Evolutionary conservation across 148 eudicot genomes (phyloP), one percentile per base, ranked within the genome.

Genomic region (Vaccinium myrtillus): DNA sequence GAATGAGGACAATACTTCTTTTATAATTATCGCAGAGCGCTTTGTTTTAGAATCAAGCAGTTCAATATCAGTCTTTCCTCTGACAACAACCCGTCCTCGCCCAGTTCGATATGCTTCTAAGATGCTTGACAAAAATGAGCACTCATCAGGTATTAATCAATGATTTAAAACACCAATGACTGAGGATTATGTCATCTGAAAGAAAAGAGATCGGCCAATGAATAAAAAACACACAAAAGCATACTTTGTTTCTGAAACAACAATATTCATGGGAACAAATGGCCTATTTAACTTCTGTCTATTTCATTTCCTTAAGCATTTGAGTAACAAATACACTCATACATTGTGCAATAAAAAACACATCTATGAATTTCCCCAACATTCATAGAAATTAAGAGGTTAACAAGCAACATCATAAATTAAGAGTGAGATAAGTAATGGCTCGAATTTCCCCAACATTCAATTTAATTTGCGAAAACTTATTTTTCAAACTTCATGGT

Each of bases 51-150:
- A 87, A 91, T 97, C 98, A 86, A 94, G 85, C 61, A 82, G 67
- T 88, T 96, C 99, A 83, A 95, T 74, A 70, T 97, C 98, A 59
- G 98, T 91, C 90, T 95, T 97, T 85, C 99, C 99, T 89, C 99
- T 90, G 27, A 97, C 90, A 69, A 97, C 82, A 39, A 97, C 87
- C 81, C 99, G 97, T 85, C 99, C 99, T 87, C 92, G 87, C 51
- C 99, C 99, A 81, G 92, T 92, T 85, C 98, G 92, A 83, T 97
- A 97, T 58, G 99, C 98, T 50, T 97, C 99, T 81, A 95, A 86
- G 87, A 94, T 95, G 77, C 99, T 96, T 83, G 59, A 91, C 21
- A 67, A 78, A 84, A 73, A 83, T 83, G 74, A 75, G 74, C 51
- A 83, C 74, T 69, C 36, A 82, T 80, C 50, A 88, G 80, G 76